phyloP scores from a whole-genome alignment of 805 yeast genomes.

The Pachysolen tannophilus region DNA sequence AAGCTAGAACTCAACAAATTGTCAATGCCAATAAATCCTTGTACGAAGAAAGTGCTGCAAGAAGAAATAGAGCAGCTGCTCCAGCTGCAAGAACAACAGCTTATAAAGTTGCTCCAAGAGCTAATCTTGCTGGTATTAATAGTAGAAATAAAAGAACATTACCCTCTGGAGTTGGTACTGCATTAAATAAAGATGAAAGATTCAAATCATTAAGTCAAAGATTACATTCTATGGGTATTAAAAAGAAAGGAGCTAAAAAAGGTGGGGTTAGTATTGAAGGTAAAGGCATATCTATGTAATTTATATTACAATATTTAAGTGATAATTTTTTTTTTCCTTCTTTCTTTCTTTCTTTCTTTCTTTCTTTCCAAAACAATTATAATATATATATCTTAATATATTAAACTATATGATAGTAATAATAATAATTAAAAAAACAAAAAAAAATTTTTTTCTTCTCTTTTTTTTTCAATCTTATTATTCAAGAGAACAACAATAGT shows the following conservation, averaged over 20 bases:
- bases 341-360: neutral
- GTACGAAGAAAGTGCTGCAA: constrained; percentile 84
- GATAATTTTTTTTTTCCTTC: no score
- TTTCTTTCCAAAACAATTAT: neutral
- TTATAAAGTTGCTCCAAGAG: constrained; percentile 84
- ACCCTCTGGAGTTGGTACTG: constrained; percentile 41
- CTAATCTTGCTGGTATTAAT: constrained; percentile 43
- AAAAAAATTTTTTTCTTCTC: no score
- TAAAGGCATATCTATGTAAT: no score
- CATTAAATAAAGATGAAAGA: constrained; percentile 62
- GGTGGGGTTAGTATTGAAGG: constrained; percentile 81
- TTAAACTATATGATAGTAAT: no score
- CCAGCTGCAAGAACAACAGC: constrained; percentile 89
- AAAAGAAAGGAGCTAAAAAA: constrained; percentile 45
- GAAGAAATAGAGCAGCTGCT: constrained; percentile 92
- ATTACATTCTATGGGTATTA: constrained; percentile 37
- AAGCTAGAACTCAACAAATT: constrained; percentile 17
- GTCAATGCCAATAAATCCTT: constrained; percentile 42
- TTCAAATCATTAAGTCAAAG: constrained; percentile 69
- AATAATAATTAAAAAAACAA: no score
- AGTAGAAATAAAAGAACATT: constrained; percentile 28
- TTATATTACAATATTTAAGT: no score
- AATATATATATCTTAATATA: neutral
- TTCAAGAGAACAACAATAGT: neutral
- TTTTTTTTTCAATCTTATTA: no score